Evolutionary conservation across 192 early-diverging fungal species (phyloP).

Genomic region (Coemansia sp.): DNA sequence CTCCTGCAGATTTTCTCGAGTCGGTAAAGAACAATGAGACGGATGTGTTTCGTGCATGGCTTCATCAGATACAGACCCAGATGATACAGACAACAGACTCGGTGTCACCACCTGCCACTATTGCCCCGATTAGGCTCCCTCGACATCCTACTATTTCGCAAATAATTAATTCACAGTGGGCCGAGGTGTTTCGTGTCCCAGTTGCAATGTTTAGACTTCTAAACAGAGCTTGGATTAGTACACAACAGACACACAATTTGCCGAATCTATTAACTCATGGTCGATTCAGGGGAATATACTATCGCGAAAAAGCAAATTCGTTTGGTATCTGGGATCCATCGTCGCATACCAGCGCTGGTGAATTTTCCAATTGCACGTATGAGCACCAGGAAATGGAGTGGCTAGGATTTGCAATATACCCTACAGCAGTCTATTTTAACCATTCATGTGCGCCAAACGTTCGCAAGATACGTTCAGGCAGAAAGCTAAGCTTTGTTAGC

Average conservation of each 20-base stretch:
- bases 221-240: constrained; percentile 14
- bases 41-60: constrained; percentile 15
- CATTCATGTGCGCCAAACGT: constrained; percentile 65
- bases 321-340: constrained; percentile 66
- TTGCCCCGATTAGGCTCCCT: constrained; percentile 28
- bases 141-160: constrained; percentile 9
- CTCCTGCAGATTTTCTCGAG: constrained; percentile 13
- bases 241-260: too few relatives aligned
- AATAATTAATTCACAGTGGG: constrained; percentile 28
- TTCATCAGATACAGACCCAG: constrained; percentile 12
- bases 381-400: constrained; percentile 45
- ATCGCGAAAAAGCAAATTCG: constrained; percentile 65
- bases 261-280: constrained; percentile 9
- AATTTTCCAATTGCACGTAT: neutral
- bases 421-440: constrained; percentile 65
- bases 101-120: constrained; percentile 19
- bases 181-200: constrained; percentile 12
- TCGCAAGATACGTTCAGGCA: constrained; percentile 42
- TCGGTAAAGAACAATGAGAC: constrained; percentile 33
- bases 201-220: constrained; percentile 26
- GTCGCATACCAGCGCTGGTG: neutral
- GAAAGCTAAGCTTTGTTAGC: constrained; percentile 55
- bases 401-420: constrained; percentile 60
- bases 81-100: neutral
- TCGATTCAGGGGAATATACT: constrained; percentile 56